Conservation (phyloP, 129 eudicot species). For the Oenanthe sinensis region DNA sequence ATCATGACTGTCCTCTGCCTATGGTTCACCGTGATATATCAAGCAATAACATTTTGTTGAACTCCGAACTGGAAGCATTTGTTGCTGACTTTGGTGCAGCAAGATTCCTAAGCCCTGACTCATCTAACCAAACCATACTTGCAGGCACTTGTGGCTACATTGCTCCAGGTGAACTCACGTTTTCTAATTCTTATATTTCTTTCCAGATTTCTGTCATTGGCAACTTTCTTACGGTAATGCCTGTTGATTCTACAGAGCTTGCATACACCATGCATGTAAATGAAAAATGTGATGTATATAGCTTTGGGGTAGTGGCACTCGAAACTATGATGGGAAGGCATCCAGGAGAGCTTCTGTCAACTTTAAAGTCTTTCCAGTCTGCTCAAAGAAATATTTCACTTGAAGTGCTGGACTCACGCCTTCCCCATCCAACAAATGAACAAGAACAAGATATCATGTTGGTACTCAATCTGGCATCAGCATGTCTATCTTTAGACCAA, state of each 20-base stretch:
- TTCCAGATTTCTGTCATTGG: background rate
- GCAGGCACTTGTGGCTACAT: slow-evolving; percentile 7
- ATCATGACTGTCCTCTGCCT: slow-evolving; percentile 2
- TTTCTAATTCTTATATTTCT: background rate
- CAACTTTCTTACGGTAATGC: background rate
- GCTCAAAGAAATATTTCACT: background rate
- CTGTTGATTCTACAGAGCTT: background rate
- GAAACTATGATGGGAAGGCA: slow-evolving; percentile 9
- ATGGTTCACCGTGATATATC: slow-evolving; percentile 4
- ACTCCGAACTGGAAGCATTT: slow-evolving; percentile 2
- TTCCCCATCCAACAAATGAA: background rate
- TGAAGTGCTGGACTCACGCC: slow-evolving; percentile 1
- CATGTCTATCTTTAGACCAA: background rate
- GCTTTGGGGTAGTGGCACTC: background rate
- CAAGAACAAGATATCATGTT: background rate
- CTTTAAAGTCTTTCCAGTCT: background rate
- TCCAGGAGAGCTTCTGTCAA: slow-evolving; percentile 5
- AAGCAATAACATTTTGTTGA: slow-evolving; percentile 7
- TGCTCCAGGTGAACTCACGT: background rate
- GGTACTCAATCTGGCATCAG: background rate
- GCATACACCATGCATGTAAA: background rate
- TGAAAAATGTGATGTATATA: slow-evolving; percentile 7
- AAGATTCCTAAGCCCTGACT: background rate
- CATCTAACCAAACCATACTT: slow-evolving; percentile 7
- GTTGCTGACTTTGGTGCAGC: slow-evolving; percentile 9